phyloP scores from a whole-genome alignment of 116 monocot genomes.

The Thalassia testudinum region DNA sequence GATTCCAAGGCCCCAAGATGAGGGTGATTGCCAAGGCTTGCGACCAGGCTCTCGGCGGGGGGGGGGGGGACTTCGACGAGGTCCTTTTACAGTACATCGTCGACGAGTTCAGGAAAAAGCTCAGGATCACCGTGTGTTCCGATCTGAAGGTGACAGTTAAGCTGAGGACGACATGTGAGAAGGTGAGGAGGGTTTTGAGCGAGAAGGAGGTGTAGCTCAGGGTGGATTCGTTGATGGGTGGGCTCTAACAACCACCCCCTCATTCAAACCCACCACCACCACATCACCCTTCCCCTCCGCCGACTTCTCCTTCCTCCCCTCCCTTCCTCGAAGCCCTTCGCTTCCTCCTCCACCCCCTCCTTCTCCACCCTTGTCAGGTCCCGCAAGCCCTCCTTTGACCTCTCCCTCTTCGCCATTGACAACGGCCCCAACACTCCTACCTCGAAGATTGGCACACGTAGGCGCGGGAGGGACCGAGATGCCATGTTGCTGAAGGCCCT shows the following conservation, averaged over 20 bases:
- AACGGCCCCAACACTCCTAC: neutral
- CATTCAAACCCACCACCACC: no score
- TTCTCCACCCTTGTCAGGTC: constrained; percentile 33
- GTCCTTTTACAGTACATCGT: constrained; percentile 60
- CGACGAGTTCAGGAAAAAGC: constrained; percentile 48
- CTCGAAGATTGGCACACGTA: neutral
- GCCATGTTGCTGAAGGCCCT: constrained; percentile 7
- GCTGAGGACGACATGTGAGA: no score
- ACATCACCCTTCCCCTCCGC: constrained; percentile 10
- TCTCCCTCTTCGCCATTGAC: constrained; percentile 16
- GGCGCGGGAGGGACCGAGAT: neutral
- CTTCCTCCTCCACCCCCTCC: constrained; percentile 9
- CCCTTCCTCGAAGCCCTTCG: constrained; percentile 20
- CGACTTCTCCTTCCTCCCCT: constrained; percentile 22
- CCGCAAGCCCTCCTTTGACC: constrained; percentile 36
- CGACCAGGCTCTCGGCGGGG: constrained; percentile 49
- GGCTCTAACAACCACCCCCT: no score
- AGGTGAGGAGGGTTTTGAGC: no score
- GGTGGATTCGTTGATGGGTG: no score
- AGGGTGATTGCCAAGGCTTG: constrained; percentile 48
- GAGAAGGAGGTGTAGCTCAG: no score
- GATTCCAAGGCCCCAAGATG: constrained; percentile 33
- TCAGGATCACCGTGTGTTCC: no score
- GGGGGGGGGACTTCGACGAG: constrained; percentile 81
- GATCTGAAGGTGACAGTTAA: no score